phyloP scores from a whole-genome alignment of 2,329 filamentous ascomycete genomes.

The Gnomoniopsis sp. region DNA sequence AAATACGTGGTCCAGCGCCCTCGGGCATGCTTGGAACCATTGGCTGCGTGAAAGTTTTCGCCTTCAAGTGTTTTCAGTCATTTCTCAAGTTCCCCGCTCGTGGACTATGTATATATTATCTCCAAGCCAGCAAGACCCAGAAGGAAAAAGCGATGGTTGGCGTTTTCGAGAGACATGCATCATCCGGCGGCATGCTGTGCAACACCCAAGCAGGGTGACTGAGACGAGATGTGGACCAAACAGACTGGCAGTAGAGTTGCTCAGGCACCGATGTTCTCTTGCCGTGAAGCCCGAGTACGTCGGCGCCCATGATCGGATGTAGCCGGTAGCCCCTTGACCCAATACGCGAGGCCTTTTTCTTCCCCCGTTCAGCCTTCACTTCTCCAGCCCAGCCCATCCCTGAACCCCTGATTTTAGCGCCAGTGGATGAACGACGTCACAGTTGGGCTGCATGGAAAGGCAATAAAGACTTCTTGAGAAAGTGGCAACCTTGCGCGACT shows the following conservation, averaged over 20 bases:
- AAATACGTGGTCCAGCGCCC: background rate
- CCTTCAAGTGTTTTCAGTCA: background rate
- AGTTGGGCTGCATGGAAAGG: background rate
- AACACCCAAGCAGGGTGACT: background rate
- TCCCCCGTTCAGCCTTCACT: background rate
- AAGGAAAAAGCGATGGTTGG: background rate
- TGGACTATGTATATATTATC: background rate
- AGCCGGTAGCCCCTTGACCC: slow-evolving; percentile 11
- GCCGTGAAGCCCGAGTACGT: background rate
- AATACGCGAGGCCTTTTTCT: background rate
- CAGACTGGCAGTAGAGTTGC: background rate
- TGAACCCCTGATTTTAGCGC: slow-evolving; percentile 17
- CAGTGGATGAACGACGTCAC: slow-evolving; percentile 12
- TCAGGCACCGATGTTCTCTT: background rate
- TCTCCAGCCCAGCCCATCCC: slow-evolving; percentile 1
- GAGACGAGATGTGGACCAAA: background rate
- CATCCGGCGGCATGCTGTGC: background rate
- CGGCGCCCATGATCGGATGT: slow-evolving; percentile 7
- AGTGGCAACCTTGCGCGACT: too few species aligned
- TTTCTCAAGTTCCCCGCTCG: background rate
- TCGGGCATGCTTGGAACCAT: background rate
- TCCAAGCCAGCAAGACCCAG: background rate
- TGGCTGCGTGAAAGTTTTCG: background rate
- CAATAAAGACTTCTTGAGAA: too few species aligned
- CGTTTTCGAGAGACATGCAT: background rate